phyloP scores from a whole-genome alignment of 495 filamentous ascomycete species.

The Talaromyces wortmannii region DNA sequence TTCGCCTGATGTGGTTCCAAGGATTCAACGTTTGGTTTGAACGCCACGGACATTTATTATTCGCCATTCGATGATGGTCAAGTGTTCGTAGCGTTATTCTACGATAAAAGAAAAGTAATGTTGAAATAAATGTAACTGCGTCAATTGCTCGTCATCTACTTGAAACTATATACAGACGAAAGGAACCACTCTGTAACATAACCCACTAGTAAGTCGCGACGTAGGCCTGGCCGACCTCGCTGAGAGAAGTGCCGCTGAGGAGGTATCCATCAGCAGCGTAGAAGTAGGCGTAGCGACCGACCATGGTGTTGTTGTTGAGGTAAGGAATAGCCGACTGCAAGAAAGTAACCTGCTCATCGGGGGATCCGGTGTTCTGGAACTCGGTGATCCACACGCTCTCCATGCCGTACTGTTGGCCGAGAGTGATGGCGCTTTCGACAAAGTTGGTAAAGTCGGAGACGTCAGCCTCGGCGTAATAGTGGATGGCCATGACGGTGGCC shows the following conservation, averaged over 20 bases:
- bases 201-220: constrained; percentile 2
- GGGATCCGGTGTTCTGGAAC: constrained; percentile 48
- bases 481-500: constrained; percentile 59
- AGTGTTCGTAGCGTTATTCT: too few relatives aligned
- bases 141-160: too few relatives aligned
- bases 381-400: constrained; percentile 75
- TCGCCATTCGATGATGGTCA: too few relatives aligned
- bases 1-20: too few relatives aligned
- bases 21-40: too few relatives aligned
- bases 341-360: constrained; percentile 45
- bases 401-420: constrained; percentile 35
- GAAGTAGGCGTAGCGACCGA: constrained; percentile 79
- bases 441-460: constrained; percentile 50
- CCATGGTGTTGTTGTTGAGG: constrained; percentile 56
- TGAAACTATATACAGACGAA: too few relatives aligned
- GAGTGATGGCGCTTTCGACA: constrained; percentile 41
- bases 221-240: constrained; percentile 19
- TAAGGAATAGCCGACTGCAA: constrained; percentile 49
- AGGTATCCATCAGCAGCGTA: constrained; percentile 20
- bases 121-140: constrained; percentile 8
- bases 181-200: too few relatives aligned
- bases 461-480: constrained; percentile 57
- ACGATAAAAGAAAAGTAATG: too few relatives aligned
- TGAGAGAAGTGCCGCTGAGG: constrained; percentile 15
- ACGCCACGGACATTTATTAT: too few relatives aligned